Conservation (phyloP, 2,329 filamentous ascomycete genomes). For the Fusarium sp. region DNA sequence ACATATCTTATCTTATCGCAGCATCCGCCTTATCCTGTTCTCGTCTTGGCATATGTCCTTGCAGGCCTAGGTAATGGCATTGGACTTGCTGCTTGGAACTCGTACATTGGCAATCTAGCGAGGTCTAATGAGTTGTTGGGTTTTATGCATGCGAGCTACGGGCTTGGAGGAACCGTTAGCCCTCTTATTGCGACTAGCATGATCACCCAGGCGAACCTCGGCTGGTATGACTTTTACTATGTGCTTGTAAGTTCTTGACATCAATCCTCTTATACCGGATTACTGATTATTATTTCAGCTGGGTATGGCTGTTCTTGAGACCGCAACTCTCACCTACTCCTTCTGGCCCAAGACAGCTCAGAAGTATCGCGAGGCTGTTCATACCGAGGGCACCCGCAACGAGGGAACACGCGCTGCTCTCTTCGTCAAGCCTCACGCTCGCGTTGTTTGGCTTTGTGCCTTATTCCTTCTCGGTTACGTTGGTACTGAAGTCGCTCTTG, state of each 20-base stretch:
- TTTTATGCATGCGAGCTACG: constrained; percentile 73
- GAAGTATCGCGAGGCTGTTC: constrained; percentile 55
- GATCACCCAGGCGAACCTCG: constrained; percentile 66
- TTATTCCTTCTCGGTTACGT: constrained; percentile 80
- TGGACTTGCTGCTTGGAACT: constrained; percentile 63
- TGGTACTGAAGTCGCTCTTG: constrained; percentile 76
- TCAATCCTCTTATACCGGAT: rapidly evolving
- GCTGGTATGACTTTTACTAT: constrained; percentile 79
- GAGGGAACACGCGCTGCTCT: constrained; percentile 44
- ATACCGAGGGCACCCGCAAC: constrained; percentile 33
- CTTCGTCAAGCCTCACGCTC: constrained; percentile 51
- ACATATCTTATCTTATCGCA: constrained; percentile 69
- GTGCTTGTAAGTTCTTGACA: constrained; percentile 44
- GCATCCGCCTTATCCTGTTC: constrained; percentile 73
- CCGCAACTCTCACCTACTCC: constrained; percentile 52
- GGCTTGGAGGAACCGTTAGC: constrained; percentile 71
- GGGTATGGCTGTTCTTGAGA: not conserved
- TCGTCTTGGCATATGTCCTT: constrained; percentile 71
- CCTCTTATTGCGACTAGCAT: constrained; percentile 75
- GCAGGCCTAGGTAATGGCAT: constrained; percentile 76
- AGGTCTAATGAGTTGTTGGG: constrained; percentile 75
- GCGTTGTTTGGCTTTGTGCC: constrained; percentile 72
- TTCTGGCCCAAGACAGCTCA: constrained; percentile 69
- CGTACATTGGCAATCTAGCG: constrained; percentile 69
- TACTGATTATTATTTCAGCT: not conserved